Conservation (phyloP, 345 rosid species). For the Acer saccharum region DNA sequence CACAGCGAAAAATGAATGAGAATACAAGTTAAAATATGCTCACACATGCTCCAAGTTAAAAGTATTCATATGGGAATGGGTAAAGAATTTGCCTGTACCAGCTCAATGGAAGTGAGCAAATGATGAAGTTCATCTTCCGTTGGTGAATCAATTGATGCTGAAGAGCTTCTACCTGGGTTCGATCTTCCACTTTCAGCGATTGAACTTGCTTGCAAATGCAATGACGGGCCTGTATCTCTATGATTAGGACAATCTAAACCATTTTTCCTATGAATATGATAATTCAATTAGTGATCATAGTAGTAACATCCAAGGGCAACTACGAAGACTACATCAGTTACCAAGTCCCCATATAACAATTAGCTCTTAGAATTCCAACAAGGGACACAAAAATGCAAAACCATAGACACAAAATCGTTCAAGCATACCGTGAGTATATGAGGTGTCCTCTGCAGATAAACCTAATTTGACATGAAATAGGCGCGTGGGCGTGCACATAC, state of each 20-base stretch:
- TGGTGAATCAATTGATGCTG: not conserved
- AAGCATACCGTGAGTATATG: conserved; percentile 46
- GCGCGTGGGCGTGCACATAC: conserved; percentile 47
- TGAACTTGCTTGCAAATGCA: conserved; percentile 1
- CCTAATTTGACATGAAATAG: conserved; percentile 52
- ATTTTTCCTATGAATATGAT: conserved; percentile 25
- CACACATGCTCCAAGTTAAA: too few relatives aligned
- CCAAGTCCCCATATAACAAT: too few relatives aligned
- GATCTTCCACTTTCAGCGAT: conserved; percentile 9
- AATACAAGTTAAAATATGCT: not conserved
- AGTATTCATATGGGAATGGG: conserved; percentile 16
- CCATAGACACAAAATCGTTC: not conserved
- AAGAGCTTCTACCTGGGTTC: not conserved
- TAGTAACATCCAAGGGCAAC: not conserved
- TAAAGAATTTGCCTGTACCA: too few relatives aligned
- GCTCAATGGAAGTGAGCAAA: too few relatives aligned
- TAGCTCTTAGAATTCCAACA: not conserved
- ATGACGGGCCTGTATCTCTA: not conserved
- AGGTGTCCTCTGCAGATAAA: conserved; percentile 56
- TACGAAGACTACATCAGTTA: not conserved
- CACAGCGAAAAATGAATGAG: too few relatives aligned
- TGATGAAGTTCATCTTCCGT: too few relatives aligned
- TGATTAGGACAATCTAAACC: conserved; percentile 10
- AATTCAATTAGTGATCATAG: not conserved
- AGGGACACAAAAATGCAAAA: not conserved